Evolutionary conservation across 2,329 filamentous ascomycete genomes (phyloP), one percentile per base, ranked within the genome.

Genomic region (Dactylellina haptotyla): DNA sequence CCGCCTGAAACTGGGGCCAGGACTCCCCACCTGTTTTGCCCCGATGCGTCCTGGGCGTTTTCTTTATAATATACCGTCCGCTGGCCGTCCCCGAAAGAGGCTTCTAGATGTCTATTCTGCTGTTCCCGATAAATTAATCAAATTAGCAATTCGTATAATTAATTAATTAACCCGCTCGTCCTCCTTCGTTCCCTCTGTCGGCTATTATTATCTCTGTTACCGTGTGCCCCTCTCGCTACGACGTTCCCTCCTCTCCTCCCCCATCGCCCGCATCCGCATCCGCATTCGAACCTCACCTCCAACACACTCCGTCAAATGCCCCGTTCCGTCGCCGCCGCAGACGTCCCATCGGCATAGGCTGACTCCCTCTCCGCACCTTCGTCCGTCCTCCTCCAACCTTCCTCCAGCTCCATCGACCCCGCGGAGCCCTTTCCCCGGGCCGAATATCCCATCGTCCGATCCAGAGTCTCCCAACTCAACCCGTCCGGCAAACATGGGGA

Each of bases 401-500:
- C 2, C 41, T 56, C 30, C 6, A 16, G 39, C 8, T 8, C 12
- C 37, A 16, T 10, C 45, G n/a, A 30, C 32, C 32, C 23, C 43
- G 18, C 41, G 41, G 32, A 14, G 41, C n/a, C n/a, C n/a, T n/a
- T 46, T 46, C 41, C 16, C 41, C 16, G 5, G 30, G 23, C 1
- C n/a, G n/a, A n/a, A n/a, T n/a, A n/a, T n/a, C n/a, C n/a, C 23
- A 18, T 20, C 14, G 18, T n/a, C 37, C 37, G 1, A 46, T 43
- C 41, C 41, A 46, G 37, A 41, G 9, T n/a, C 2, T 12, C 46
- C 23, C 23, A n/a, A n/a, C n/a, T n/a, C n/a, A 25, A 23, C 18
- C 2, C 10, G 12, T 3, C 25, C 14, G 14, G 37, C 18, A 50
- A 63, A n/a, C 30, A 99, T 99, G 95, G 95, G 95, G 80, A 93